A percentile compares a stretch with the other conserved stretches of the same genome.
Conservation (phyloP, 345 rosid genomes). For the Atalantia buxifolia region DNA sequence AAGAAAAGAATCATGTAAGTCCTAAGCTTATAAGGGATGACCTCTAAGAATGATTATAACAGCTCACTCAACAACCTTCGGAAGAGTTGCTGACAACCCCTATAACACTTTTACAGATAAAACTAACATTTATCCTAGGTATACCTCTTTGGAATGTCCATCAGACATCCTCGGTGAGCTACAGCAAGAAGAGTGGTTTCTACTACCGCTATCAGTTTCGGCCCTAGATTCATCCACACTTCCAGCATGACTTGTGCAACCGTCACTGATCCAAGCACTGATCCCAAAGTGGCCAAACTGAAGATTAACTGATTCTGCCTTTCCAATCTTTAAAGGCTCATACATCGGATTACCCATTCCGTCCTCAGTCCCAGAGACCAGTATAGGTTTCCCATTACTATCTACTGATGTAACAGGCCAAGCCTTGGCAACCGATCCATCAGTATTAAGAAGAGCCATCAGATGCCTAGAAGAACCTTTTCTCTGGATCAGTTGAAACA, state of each 20-base stretch:
- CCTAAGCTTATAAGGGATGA: not conserved
- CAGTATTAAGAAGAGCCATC: constrained; percentile 95
- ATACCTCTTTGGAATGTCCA: constrained; percentile 91
- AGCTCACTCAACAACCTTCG: not conserved
- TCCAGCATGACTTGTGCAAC: constrained; percentile 86
- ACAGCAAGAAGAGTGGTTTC: constrained; percentile 85
- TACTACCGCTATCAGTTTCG: constrained; percentile 82
- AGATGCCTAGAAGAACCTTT: constrained; percentile 93
- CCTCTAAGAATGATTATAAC: not conserved
- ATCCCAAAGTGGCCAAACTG: constrained; percentile 94
- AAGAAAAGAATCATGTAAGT: constrained; percentile 3
- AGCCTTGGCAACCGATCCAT: constrained; percentile 92
- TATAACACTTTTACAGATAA: not conserved
- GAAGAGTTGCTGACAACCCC: not conserved
- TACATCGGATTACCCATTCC: constrained; percentile 66
- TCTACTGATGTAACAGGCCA: constrained; percentile 80
- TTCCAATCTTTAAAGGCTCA: constrained; percentile 72
- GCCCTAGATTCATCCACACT: constrained; percentile 86
- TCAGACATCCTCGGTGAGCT: constrained; percentile 93
- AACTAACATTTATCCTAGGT: not conserved
- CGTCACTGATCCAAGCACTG: constrained; percentile 98
- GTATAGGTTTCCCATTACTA: constrained; percentile 42
- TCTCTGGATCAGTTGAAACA: constrained; percentile 95
- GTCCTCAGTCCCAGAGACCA: constrained; percentile 37
- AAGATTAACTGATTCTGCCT: constrained; percentile 93